Evolutionary conservation across 805 yeast genomes (phyloP), one percentile per base, ranked within the genome.

Genomic region (Saccharomycopsis sp.): DNA sequence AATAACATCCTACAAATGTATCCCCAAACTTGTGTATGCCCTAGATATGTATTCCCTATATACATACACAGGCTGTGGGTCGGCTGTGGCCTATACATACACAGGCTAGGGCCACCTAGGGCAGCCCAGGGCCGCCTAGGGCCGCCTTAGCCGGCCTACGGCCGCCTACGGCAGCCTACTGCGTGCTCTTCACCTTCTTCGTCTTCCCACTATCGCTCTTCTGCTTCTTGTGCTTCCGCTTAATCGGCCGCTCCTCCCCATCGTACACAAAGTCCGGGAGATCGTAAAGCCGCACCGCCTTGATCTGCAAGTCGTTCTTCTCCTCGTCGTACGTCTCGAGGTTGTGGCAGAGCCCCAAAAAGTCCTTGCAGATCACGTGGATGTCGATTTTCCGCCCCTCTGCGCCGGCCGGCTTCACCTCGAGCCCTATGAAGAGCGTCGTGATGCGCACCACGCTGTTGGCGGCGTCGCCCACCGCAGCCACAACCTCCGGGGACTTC

Each of bases 351-450:
- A 89, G 72, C 50, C 79, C 84, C 72, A 81, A 90, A 69, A 92
- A 94, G 61, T 94, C 98, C 20, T 89, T 79, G 68, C 98, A 91
- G 18, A 97, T 97, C 62, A 84, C 80, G 65, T 87, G 96, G 58
- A 92, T 85, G 69, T 91, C 97, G 64, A 91, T 78, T 64, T 84
- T 81, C 73, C 82, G 71, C 53, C 76, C 54, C 20, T 20, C 44
- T 8, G 44, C 23, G 16, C 58, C 18, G 37, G 61, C 50, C 37
- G 72, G 73, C 61, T 70, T 77, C 16, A 86, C 70, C 18, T 79
- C 84, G 52, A 94, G 72, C 0, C 98, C 99, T 65, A 94, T 82
- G 70, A 81, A 94, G 60, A 91, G 74, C 52, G 88, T 85, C 16
- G 95, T 85, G 44, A 58, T 61, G 44, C 57, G 59, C 21, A 18